These are phyloP conservation scores for Vicia sativa DNA, from an alignment of 306 rosid genomes.

Conservation along the genomic window DNA sequence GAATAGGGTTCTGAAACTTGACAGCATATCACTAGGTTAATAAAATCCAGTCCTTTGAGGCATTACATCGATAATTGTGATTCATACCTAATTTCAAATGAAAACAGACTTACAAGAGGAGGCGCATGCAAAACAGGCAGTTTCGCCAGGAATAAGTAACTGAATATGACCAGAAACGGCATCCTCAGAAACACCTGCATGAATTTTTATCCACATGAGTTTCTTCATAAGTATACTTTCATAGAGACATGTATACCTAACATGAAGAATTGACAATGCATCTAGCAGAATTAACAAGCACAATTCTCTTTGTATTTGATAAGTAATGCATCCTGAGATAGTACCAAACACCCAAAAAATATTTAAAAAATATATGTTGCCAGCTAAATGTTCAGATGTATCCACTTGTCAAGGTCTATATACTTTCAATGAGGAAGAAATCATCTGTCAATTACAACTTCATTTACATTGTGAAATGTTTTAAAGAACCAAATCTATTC, in stretches of 20 bases:
- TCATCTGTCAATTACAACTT: background rate
- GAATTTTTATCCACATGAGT: constrained; percentile 39
- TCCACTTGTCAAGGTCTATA: background rate
- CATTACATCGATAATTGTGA: constrained; percentile 8
- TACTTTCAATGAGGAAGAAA: constrained; percentile 12
- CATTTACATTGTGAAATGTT: constrained; percentile 15
- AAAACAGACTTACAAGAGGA: constrained; percentile 69
- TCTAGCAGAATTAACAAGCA: constrained; percentile 12
- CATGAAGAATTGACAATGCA: constrained; percentile 6
- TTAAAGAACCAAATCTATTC: constrained; percentile 18
- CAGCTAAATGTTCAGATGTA: constrained; percentile 18
- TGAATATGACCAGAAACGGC: constrained; percentile 99
- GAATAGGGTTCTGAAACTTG: constrained; percentile 24
- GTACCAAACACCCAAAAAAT: background rate
- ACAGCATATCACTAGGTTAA: constrained; percentile 20
- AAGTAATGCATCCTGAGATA: constrained; percentile 8
- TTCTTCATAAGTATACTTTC: constrained; percentile 17
- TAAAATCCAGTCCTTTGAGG: constrained; percentile 5
- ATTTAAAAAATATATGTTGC: constrained; percentile 1
- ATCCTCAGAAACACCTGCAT: constrained; percentile 94
- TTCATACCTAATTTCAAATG: constrained; percentile 27
- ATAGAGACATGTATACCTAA: constrained; percentile 19
- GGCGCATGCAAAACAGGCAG: constrained; percentile 99
- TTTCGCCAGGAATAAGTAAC: constrained; percentile 91
- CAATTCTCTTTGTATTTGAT: constrained; percentile 14